These are phyloP conservation scores for Acacia crassicarpa DNA, from an alignment of 306 rosid genomes.

Conservation along the genomic window DNA sequence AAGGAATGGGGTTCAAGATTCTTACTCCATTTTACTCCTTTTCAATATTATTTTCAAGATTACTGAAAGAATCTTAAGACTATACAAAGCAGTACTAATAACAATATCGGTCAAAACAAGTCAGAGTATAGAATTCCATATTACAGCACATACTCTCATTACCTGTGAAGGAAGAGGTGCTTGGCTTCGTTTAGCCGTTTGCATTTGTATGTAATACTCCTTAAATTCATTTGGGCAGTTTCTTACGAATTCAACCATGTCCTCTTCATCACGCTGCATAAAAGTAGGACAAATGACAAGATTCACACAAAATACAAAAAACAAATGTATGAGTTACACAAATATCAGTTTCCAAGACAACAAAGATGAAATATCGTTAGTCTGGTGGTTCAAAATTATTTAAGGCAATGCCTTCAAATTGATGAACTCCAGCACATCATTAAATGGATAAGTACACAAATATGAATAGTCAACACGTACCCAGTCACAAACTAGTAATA, in stretches of 20 bases:
- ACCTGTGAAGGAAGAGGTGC: conserved; percentile 96
- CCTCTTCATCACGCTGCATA: conserved; percentile 87
- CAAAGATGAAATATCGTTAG: conserved; percentile 10
- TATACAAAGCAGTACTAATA: background rate
- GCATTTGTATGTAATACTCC: conserved; percentile 97
- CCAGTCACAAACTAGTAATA: background rate
- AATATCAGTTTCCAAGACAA: conserved; percentile 31
- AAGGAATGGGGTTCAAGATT: too few relatives aligned
- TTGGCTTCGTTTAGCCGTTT: conserved; percentile 91
- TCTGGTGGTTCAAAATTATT: background rate
- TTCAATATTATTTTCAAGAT: background rate
- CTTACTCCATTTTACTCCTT: too few relatives aligned
- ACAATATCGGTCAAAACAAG: background rate
- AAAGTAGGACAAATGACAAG: conserved; percentile 26
- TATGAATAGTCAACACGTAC: background rate
- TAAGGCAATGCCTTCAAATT: conserved; percentile 13
- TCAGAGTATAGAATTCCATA: conserved; percentile 15
- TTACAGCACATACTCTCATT: conserved; percentile 12
- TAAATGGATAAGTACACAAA: background rate
- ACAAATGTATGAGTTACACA: conserved; percentile 16
- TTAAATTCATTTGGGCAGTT: conserved; percentile 80
- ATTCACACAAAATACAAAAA: conserved; percentile 3
- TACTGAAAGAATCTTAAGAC: conserved; percentile 10
- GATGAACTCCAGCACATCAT: conserved; percentile 16
- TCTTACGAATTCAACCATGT: conserved; percentile 78